A percentile compares a stretch with the other conserved stretches of the same genome.
phyloP scores from a whole-genome alignment of 768 basidiomycete genomes.

The Amanita exitialis region DNA sequence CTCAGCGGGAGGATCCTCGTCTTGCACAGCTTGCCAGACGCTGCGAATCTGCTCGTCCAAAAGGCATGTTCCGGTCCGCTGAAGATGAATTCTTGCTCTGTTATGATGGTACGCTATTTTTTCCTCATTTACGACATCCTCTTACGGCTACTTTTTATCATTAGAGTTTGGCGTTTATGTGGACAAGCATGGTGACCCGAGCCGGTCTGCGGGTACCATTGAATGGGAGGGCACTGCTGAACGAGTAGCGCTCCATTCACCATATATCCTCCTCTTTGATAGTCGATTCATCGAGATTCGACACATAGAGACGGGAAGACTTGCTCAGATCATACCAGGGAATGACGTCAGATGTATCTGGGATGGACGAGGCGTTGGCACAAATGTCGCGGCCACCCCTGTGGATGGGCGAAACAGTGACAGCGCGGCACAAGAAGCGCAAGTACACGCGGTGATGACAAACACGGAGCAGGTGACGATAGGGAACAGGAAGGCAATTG shows the following conservation, averaged over 20 bases:
- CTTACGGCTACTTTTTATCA: background rate
- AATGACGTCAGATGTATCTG: slow-evolving; percentile 79
- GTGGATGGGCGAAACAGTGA: slow-evolving; percentile 9
- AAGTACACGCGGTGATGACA: slow-evolving; percentile 80
- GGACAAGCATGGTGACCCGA: slow-evolving; percentile 84
- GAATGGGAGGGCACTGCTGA: slow-evolving; percentile 96
- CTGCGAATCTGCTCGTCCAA: slow-evolving; percentile 70
- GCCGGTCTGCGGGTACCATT: slow-evolving; percentile 56
- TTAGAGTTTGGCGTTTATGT: slow-evolving; percentile 94
- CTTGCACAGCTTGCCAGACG: slow-evolving; percentile 66
- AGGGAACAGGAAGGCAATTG: slow-evolving; percentile 36
- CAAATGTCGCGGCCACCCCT: background rate
- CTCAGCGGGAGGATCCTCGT: slow-evolving; percentile 56
- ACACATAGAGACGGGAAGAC: slow-evolving; percentile 69
- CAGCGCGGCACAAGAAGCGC: slow-evolving; percentile 60
- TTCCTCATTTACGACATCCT: background rate
- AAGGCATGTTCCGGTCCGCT: slow-evolving; percentile 83
- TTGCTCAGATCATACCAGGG: slow-evolving; percentile 76
- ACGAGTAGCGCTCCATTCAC: slow-evolving; percentile 80
- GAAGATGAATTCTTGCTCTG: slow-evolving; percentile 87
- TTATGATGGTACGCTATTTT: slow-evolving; percentile 58
- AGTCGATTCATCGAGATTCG: slow-evolving; percentile 86
- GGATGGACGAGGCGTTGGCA: slow-evolving; percentile 46
- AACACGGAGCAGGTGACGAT: slow-evolving; percentile 31
- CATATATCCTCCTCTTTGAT: slow-evolving; percentile 84